Percentiles rank a stretch among this genome's conserved stretches.
Conservation (phyloP, 1,284 basidiomycete genomes). For the Apiotrichum gracile region DNA sequence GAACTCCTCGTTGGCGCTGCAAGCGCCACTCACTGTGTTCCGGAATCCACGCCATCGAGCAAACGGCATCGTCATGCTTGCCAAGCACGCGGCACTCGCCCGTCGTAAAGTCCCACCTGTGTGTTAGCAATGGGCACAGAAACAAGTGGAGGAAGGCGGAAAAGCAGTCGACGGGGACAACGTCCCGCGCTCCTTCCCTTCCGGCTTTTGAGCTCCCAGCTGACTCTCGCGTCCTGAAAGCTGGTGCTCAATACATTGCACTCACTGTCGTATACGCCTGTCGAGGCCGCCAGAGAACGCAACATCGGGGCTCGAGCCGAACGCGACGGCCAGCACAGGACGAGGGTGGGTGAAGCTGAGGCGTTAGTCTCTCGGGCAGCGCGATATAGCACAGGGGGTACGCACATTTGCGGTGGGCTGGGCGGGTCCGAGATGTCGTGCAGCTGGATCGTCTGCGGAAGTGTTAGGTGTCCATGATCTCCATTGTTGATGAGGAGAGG, state of each 20-base stretch:
- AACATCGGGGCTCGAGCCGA: conserved; percentile 42
- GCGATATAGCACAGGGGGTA: neutral
- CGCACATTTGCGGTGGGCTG: conserved; percentile 33
- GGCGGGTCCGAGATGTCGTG: conserved; percentile 36
- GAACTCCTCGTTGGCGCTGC: too few species aligned
- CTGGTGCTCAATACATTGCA: neutral
- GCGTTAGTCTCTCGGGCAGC: neutral
- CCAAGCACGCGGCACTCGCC: conserved; percentile 47
- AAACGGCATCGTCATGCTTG: conserved; percentile 48
- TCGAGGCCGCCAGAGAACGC: conserved; percentile 49
- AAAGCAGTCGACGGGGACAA: too few species aligned
- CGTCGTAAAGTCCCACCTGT: conserved; percentile 48
- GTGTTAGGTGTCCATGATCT: conserved; percentile 46
- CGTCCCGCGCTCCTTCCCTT: too few species aligned
- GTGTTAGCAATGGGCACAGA: neutral
- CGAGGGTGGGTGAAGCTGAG: conserved; percentile 38
- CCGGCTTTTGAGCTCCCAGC: too few species aligned
- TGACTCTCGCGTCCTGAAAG: too few species aligned
- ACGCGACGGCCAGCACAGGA: conserved; percentile 44
- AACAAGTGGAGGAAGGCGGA: too few species aligned
- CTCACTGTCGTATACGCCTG: conserved; percentile 53
- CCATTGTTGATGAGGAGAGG: conserved; percentile 48
- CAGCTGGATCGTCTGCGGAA: conserved; percentile 41
- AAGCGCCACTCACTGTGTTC: conserved; percentile 39
- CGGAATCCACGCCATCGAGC: conserved; percentile 45